These are phyloP conservation scores for Solanum lycopersicoides DNA, from an alignment of 257 asterid genomes.

Conservation along the genomic window DNA sequence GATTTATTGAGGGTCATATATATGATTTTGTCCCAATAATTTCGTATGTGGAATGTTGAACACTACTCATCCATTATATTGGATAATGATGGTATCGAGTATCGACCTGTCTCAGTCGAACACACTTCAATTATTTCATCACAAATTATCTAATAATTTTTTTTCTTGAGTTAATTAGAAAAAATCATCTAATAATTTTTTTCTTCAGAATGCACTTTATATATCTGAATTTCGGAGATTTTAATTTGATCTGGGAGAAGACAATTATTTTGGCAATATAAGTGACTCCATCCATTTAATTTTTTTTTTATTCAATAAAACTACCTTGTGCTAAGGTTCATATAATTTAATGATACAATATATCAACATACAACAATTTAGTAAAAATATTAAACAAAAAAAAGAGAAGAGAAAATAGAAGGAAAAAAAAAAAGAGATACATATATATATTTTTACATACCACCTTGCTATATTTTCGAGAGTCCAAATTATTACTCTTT, in stretches of 20 bases:
- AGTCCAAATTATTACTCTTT: neutral
- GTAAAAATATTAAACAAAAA: neutral
- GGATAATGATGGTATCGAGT: neutral
- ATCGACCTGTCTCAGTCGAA: too few relatives aligned
- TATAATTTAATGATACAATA: neutral
- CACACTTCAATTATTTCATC: too few relatives aligned
- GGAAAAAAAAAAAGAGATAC: neutral
- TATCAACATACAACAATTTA: neutral
- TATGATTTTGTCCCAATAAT: neutral
- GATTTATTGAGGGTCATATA: neutral
- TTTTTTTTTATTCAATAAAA: neutral
- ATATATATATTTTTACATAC: neutral
- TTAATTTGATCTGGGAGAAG: neutral
- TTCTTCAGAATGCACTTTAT: fast-evolving
- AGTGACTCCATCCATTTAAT: neutral
- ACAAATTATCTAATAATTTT: too few relatives aligned
- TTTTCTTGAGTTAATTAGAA: too few relatives aligned
- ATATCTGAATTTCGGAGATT: too few relatives aligned
- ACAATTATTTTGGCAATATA: neutral
- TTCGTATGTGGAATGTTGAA: too few relatives aligned
- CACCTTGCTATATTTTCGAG: neutral
- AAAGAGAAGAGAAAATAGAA: too few relatives aligned
- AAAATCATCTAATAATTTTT: too few relatives aligned
- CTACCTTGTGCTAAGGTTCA: neutral
- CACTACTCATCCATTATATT: too few relatives aligned